A percentile compares a stretch with the other conserved stretches of the same genome.
Evolutionary conservation across 2,329 filamentous ascomycete genomes (phyloP).

Genomic region (Talaromyces sp.): DNA sequence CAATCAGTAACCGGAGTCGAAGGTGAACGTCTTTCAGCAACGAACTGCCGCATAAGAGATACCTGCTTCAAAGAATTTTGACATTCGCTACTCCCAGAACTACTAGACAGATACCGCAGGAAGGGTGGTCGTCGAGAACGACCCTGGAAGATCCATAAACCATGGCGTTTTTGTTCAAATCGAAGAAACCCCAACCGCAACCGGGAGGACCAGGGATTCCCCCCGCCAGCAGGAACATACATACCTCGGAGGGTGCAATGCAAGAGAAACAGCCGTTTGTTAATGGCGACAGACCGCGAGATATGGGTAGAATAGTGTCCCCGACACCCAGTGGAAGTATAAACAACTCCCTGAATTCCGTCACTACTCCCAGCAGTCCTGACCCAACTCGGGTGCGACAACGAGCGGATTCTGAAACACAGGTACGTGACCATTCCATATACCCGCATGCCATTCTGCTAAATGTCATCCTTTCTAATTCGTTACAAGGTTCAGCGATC

Average conservation of each 20-base stretch:
- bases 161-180: constrained; percentile 81
- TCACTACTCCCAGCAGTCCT: constrained; percentile 60
- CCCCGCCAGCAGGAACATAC: constrained; percentile 52
- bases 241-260: constrained; percentile 51
- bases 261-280: constrained; percentile 38
- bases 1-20: neutral
- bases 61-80: neutral
- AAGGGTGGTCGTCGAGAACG: neutral
- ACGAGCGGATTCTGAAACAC: constrained; percentile 50
- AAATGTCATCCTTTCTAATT: neutral
- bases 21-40: neutral
- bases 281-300: constrained; percentile 43
- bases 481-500: constrained; percentile 27
- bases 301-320: constrained; percentile 44
- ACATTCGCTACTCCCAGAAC: neutral
- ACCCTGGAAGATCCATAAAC: neutral
- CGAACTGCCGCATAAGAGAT: neutral
- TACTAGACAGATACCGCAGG: neutral
- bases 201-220: constrained; percentile 39
- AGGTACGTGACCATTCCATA: constrained; percentile 39
- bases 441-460: neutral
- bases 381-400: constrained; percentile 58
- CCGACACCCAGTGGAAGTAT: constrained; percentile 71
- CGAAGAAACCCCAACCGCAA: constrained; percentile 64
- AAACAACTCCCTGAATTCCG: constrained; percentile 61